phyloP scores from a whole-genome alignment of 1,284 basidiomycete species.

The Golubevia pallescens region DNA sequence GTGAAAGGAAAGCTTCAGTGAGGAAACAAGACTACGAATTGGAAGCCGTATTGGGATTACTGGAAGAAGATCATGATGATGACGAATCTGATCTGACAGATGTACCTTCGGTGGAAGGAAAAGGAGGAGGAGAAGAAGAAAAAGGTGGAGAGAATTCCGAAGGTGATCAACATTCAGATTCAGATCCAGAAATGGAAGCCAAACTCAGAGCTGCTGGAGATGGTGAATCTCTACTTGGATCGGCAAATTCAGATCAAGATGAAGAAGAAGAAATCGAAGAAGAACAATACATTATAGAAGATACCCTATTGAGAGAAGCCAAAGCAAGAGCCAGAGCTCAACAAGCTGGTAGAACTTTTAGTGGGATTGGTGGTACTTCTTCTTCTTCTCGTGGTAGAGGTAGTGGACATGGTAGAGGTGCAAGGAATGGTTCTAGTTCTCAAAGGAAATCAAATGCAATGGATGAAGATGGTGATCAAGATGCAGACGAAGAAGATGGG shows the following conservation, averaged over 20 bases:
- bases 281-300: constrained; percentile 53
- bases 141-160: constrained; percentile 15
- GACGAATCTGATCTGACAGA: constrained; percentile 35
- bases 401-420: not conserved
- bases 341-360: not conserved
- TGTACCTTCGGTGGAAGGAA: constrained; percentile 28
- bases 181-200: constrained; percentile 54
- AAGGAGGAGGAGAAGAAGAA: constrained; percentile 31
- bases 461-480: constrained; percentile 13
- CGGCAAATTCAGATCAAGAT: constrained; percentile 48
- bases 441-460: not conserved
- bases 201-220: constrained; percentile 56
- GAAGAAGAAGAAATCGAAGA: constrained; percentile 41
- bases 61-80: not conserved
- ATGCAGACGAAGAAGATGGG: constrained; percentile 14
- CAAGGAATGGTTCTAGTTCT: not conserved
- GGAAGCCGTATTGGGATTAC: not conserved
- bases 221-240: constrained; percentile 58
- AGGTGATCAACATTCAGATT: constrained; percentile 21
- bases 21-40: constrained; percentile 41
- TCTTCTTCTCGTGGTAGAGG: not conserved
- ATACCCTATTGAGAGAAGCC: constrained; percentile 24
- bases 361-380: not conserved
- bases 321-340: constrained; percentile 5
- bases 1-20: constrained; percentile 44